Evolutionary conservation across 495 filamentous ascomycete species (phyloP), one percentile per base, ranked within the genome.

Genomic region (Daldinia caldariorum): DNA sequence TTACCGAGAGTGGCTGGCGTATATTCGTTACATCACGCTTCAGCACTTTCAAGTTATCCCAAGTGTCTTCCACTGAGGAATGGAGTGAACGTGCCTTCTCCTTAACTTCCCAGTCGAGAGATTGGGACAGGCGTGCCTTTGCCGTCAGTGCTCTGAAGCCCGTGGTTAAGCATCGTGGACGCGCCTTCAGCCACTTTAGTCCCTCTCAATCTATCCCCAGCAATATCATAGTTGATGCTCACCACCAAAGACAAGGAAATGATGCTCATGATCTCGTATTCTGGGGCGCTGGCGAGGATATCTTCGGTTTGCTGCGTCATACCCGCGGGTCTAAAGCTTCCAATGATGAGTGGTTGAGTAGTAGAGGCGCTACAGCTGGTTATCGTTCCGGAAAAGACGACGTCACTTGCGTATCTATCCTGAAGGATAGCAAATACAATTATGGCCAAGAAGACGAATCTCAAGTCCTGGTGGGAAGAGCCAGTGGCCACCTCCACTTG

Each of bases 201-300:
- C 13, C 41, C 7, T 22, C 20, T 18, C 73, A 73, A 43, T 68
- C 72, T 12, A 74, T 74, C 8, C 70, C 69, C 0, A 79, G 81
- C 32, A 78, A 79, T 22, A 69, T 82, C 12, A 72, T 83, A 16
- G 72, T 84, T 8, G 82, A 82, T 50, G 80, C 79, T 9, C 59
- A 76, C 9, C 68, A 78, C 4, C 73, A 74, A 12, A 74, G 68
- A 14, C 32, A 31, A 9, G 75, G 75, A 2, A 67, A 63, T 5
- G 73, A 68, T 9, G 72, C 72, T n/a, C 63, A 79, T 20, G 81
- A 85, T 66, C 38, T 84, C 18, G 72, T 83, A 1, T 75, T 79
- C 1, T 82, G 79, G 78, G 83, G 83, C 10, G 79, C 81, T 1
- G 83, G 83, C 1, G 80, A 85, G 58, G 78, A 83, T 38, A 58